Evolutionary conservation across 306 rosid genomes (phyloP), one percentile per base, ranked within the genome.

Genomic region (Datisca glomerata): DNA sequence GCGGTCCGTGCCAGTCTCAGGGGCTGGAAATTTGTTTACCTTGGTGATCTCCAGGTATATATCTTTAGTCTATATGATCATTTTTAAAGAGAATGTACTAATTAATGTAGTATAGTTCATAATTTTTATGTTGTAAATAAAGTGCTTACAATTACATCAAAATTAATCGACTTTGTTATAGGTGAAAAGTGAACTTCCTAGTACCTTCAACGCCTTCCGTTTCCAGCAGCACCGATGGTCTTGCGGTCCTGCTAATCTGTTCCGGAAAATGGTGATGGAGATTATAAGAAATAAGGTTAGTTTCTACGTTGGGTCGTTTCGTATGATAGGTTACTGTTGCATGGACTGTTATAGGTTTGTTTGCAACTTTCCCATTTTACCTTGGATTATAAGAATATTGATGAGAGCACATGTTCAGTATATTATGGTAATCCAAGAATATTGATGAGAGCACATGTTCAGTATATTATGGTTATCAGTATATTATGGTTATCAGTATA

Each of bases 201-300:
- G 81, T 49, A 78, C 86, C 28, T 53, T 73, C 49, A 73, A 72
- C 31, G 86, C 86, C 57, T 78, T 73, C 63, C 60, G 78, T 16
- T 73, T 69, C 56, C 86, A 78, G 67, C 86, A 78, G 59, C 86
- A 78, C 24, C 22, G 86, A 22, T 78, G 86, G 86, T 73, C 86
- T 13, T 78, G 86, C 33, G 81, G 86, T 45, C 86, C 86, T 45
- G 81, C 86, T 21, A 78, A 78, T 69, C 69, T 78, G 17, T 78
- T 78, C 59, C 69, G 81, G 49, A 78, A 78, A 57, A 78, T 78
- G 81, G 72, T 61, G 44, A 73, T 78, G 78, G 86, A 78, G 67
- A 78, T 78, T 13, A 44, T 73, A 39, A 63, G 45, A 53, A 73
- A 69, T 64, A 73, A 78, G 86, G 85, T 73, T 18, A 15, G 65